phyloP scores from a whole-genome alignment of 2,329 filamentous ascomycete genomes.

The Elsinoe perseae region DNA sequence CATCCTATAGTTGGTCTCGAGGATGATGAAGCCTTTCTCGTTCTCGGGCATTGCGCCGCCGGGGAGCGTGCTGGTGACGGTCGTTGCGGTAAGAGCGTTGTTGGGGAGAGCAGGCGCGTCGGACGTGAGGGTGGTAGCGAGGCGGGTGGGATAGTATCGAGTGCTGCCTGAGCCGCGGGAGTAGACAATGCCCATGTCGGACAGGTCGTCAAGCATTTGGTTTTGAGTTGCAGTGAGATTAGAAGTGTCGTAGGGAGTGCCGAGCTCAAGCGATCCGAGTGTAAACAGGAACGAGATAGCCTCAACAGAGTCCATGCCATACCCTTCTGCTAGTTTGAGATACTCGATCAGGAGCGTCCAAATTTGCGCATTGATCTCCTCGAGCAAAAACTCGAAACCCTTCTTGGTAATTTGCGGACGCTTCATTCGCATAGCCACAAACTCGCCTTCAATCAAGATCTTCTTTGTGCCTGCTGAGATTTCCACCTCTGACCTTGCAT shows the following conservation, averaged over 20 bases:
- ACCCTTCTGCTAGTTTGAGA: conserved; percentile 63
- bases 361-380: conserved; percentile 92
- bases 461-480: conserved; percentile 68
- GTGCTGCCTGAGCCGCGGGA: conserved; percentile 38
- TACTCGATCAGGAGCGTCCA: conserved; percentile 94
- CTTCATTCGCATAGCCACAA: conserved; percentile 54
- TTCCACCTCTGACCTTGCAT: conserved; percentile 40
- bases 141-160: conserved; percentile 77
- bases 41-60: conserved; percentile 29
- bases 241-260: conserved; percentile 79
- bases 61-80: conserved; percentile 38
- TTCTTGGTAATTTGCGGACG: conserved; percentile 75
- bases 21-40: conserved; percentile 76
- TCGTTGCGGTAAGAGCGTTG: conserved; percentile 58
- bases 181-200: conserved; percentile 90
- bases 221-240: conserved; percentile 73
- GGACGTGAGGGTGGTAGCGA: conserved; percentile 85
- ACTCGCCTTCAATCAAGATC: conserved; percentile 68
- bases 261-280: conserved; percentile 84
- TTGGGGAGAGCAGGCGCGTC: conserved; percentile 65
- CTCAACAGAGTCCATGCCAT: conserved; percentile 74
- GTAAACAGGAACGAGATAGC: conserved; percentile 95
- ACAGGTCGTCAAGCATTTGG: conserved; percentile 82
- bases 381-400: conserved; percentile 88
- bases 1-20: conserved; percentile 95